Conservation (phyloP, 2,329 filamentous ascomycete genomes). For the Colletotrichum siamense region DNA sequence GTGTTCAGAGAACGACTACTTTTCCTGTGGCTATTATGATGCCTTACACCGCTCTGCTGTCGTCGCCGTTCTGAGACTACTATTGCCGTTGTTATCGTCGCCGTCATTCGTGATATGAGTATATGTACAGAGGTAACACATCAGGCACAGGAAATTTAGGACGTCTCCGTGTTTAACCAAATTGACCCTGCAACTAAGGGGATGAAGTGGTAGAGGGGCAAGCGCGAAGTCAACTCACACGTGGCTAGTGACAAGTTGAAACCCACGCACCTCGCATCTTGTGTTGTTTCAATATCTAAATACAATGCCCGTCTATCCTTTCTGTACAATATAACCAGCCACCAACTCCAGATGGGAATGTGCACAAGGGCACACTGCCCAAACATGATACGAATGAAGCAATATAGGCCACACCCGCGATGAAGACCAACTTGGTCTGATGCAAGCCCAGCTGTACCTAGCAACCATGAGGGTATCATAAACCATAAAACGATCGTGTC, state of each 20-base stretch:
- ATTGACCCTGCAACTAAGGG: not conserved
- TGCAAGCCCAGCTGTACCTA: not conserved
- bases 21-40: no score
- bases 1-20: no score
- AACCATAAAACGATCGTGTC: slow-evolving; percentile 6
- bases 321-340: not conserved
- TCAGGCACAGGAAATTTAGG: no score
- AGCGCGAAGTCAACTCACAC: not conserved
- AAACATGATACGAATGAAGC: not conserved
- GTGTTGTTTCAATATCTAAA: not conserved
- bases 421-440: not conserved
- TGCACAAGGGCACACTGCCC: not conserved
- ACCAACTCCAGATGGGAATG: not conserved
- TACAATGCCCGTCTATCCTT: not conserved
- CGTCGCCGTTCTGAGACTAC: no score
- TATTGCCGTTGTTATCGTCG: no score
- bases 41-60: no score
- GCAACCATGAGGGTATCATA: slow-evolving; percentile 22
- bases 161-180: not conserved
- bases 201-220: not conserved
- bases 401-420: not conserved
- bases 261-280: not conserved
- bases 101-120: no score
- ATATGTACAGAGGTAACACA: no score
- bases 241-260: not conserved